These are phyloP conservation scores for Fusarium sambucinum DNA, from an alignment of 2,329 filamentous ascomycete species.

Conservation along the genomic window DNA sequence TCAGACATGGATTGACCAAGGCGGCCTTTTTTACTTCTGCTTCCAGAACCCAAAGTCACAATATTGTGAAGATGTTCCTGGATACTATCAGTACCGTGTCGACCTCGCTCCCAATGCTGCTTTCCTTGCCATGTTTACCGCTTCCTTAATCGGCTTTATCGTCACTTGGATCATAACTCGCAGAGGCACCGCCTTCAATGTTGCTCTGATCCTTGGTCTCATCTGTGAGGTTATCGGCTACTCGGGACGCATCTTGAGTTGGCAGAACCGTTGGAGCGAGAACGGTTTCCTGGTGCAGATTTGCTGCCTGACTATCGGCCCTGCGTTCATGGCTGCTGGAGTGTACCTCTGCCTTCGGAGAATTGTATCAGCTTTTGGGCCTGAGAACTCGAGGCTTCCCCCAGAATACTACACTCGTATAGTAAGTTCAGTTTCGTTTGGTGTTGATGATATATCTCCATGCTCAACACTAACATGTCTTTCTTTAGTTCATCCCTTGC, in stretches of 20 bases:
- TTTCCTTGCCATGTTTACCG: slow-evolving; percentile 63
- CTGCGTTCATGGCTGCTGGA: slow-evolving; percentile 73
- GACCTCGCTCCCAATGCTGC: slow-evolving; percentile 63
- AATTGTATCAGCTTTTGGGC: slow-evolving; percentile 62
- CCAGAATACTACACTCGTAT: slow-evolving; percentile 63
- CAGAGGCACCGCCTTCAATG: slow-evolving; percentile 62
- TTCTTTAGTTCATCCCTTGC: slow-evolving; percentile 69
- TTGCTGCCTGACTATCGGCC: slow-evolving; percentile 72
- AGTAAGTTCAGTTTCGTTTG: slow-evolving; percentile 49
- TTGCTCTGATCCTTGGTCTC: slow-evolving; percentile 67
- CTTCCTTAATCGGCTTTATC: slow-evolving; percentile 59
- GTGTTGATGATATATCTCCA: neutral
- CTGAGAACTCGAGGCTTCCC: slow-evolving; percentile 61
- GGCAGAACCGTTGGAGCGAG: slow-evolving; percentile 64
- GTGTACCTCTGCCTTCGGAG: slow-evolving; percentile 71
- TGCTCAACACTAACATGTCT: neutral
- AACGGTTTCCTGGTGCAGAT: slow-evolving; percentile 67
- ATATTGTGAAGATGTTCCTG: slow-evolving; percentile 51
- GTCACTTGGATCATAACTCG: slow-evolving; percentile 58
- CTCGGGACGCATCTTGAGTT: slow-evolving; percentile 66
- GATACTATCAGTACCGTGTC: slow-evolving; percentile 65
- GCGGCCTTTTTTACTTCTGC: slow-evolving; percentile 45
- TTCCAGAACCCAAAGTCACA: slow-evolving; percentile 43
- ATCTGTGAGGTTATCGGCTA: slow-evolving; percentile 71
- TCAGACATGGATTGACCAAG: slow-evolving; percentile 36